Evolutionary conservation across 306 rosid species (phyloP).

Genomic region (Prunus mume): DNA sequence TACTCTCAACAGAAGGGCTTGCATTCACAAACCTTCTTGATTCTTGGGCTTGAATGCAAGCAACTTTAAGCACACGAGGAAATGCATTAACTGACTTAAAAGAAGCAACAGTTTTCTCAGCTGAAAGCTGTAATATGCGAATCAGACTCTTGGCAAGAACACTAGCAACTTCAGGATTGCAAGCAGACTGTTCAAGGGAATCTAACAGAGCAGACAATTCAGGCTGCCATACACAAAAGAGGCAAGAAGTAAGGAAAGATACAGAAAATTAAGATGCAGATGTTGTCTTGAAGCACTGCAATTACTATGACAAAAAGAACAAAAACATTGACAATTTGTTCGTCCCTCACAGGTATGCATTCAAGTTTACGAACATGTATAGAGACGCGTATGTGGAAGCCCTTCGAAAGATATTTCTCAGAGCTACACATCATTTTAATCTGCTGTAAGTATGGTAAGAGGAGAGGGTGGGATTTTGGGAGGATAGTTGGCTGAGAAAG

Average conservation of each 20-base stretch:
- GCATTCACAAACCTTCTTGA: slow-evolving; percentile 45
- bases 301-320: not conserved
- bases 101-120: slow-evolving; percentile 79
- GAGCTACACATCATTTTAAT: no score
- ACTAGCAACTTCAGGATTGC: slow-evolving; percentile 65
- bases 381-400: not conserved
- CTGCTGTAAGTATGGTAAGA: no score
- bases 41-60: slow-evolving; percentile 83
- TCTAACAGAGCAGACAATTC: slow-evolving; percentile 86
- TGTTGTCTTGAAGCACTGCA: slow-evolving; percentile 13
- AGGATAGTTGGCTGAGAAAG: no score
- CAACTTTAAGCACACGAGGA: slow-evolving; percentile 83
- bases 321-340: not conserved
- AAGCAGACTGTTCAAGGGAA: slow-evolving; percentile 78
- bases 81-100: slow-evolving; percentile 66
- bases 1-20: slow-evolving; percentile 34
- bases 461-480: no score
- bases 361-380: not conserved
- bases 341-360: not conserved
- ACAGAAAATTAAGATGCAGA: slow-evolving; percentile 8
- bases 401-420: not conserved
- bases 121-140: slow-evolving; percentile 64
- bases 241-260: slow-evolving; percentile 24
- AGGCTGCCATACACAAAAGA: slow-evolving; percentile 43
- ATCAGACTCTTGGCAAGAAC: slow-evolving; percentile 70